Evolutionary conservation across 1,284 basidiomycete genomes (phyloP).

Genomic region (Tilletia horrida): DNA sequence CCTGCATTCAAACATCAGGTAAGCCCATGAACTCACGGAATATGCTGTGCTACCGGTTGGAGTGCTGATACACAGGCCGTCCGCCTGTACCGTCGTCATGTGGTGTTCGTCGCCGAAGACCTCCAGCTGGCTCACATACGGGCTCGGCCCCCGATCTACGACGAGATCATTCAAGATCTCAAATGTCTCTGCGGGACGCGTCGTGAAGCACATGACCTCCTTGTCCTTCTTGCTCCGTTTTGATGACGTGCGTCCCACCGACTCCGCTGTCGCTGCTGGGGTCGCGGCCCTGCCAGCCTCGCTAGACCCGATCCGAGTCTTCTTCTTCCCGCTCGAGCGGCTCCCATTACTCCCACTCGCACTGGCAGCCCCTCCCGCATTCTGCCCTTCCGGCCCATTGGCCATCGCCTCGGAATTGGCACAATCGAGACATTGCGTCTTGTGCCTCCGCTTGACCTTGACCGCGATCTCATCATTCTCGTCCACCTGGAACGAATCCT

Average conservation of each 20-base stretch:
- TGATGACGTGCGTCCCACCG: not conserved
- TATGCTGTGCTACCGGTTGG: constrained; percentile 98
- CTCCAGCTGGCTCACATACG: constrained; percentile 92
- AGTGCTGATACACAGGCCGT: constrained; percentile 91
- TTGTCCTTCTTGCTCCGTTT: constrained; percentile 67
- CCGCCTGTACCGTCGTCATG: constrained; percentile 97
- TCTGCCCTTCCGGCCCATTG: not conserved
- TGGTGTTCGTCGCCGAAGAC: constrained; percentile 98
- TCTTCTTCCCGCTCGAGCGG: not conserved
- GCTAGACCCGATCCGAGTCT: not conserved
- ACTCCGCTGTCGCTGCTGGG: too few species aligned
- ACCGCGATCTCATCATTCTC: constrained; percentile 79
- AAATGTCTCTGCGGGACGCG: constrained; percentile 89
- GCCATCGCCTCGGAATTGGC: constrained; percentile 60
- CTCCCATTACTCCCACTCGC: constrained; percentile 38
- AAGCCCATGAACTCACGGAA: constrained; percentile 26
- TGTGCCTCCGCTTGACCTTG: constrained; percentile 78
- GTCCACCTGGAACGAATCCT: constrained; percentile 21
- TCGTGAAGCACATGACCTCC: constrained; percentile 97
- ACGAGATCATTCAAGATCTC: constrained; percentile 98
- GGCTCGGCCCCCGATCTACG: constrained; percentile 94
- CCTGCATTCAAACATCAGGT: too few species aligned
- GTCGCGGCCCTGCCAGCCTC: not conserved
- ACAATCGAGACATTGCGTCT: constrained; percentile 90
- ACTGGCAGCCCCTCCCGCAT: constrained; percentile 51